phyloP scores from a whole-genome alignment of 2,329 filamentous ascomycete species.

The Conoideocrella luteorostrata region DNA sequence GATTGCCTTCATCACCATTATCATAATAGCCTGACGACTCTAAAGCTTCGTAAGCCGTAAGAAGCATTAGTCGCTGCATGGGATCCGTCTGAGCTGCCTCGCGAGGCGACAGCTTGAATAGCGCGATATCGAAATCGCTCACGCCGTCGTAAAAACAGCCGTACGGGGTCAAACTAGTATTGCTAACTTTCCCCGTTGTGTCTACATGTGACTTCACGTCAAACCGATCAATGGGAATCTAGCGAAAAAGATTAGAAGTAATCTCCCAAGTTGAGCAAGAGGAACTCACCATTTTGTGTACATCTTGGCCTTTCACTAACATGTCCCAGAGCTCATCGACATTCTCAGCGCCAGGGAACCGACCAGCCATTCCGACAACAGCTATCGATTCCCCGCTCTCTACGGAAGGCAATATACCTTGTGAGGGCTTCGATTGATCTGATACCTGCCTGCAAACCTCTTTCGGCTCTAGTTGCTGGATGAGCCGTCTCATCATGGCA shows the following conservation, averaged over 20 bases:
- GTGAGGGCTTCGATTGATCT: neutral
- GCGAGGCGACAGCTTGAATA: slow-evolving; percentile 67
- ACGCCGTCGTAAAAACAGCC: slow-evolving; percentile 50
- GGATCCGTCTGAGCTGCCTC: slow-evolving; percentile 57
- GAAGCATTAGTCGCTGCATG: neutral
- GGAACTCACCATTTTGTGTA: neutral
- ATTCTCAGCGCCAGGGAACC: slow-evolving; percentile 30
- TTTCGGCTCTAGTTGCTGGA: neutral
- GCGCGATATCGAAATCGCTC: slow-evolving; percentile 57
- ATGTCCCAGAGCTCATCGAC: slow-evolving; percentile 50
- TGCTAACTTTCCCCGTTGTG: slow-evolving; percentile 1
- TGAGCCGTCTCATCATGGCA: neutral
- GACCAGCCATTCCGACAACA: slow-evolving; percentile 57
- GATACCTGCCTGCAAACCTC: neutral
- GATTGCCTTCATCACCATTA: neutral
- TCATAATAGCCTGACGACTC: neutral
- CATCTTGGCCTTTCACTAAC: slow-evolving; percentile 24
- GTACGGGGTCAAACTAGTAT: neutral
- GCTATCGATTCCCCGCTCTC: slow-evolving; percentile 40
- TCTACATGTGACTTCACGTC: neutral
- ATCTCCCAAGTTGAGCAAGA: neutral
- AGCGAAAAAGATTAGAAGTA: neutral
- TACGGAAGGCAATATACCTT: neutral
- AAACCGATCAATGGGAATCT: slow-evolving; percentile 5
- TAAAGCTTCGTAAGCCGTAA: slow-evolving; percentile 1